Evolutionary conservation across 1,284 basidiomycete genomes (phyloP).

Genomic region (Apiotrichum mycotoxinovorans): DNA sequence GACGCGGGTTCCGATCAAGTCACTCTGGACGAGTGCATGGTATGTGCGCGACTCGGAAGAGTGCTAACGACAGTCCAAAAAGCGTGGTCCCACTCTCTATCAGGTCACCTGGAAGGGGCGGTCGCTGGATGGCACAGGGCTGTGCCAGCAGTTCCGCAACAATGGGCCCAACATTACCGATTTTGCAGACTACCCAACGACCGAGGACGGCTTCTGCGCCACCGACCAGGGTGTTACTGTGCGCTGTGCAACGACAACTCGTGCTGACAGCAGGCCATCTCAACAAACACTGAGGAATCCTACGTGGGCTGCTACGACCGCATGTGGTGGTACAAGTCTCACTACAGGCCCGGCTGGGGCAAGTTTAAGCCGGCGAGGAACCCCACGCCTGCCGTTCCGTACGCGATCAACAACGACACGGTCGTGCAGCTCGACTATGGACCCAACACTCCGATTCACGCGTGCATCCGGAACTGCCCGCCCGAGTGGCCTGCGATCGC

Average conservation of each 20-base stretch:
- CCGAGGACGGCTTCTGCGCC: neutral
- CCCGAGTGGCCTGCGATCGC: neutral
- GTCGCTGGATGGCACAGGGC: neutral
- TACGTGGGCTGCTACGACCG: neutral
- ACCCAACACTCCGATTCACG: neutral
- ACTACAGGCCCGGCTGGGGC: neutral
- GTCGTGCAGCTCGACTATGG: neutral
- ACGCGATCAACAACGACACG: neutral
- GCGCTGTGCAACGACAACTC: neutral
- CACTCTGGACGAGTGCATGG: neutral
- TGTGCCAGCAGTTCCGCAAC: neutral
- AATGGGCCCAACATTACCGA: neutral
- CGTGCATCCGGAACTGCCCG: neutral
- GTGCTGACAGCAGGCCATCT: neutral
- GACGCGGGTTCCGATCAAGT: neutral
- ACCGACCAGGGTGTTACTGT: neutral
- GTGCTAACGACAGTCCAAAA: neutral
- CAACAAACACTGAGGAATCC: neutral
- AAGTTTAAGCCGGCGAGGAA: neutral
- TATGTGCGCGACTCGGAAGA: neutral
- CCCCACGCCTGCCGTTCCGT: neutral
- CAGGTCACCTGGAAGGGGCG: neutral
- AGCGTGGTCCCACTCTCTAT: neutral
- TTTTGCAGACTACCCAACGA: neutral
- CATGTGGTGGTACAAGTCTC: neutral